phyloP scores from a whole-genome alignment of 2,329 filamentous ascomycete species.

The Cladosporium sp. region DNA sequence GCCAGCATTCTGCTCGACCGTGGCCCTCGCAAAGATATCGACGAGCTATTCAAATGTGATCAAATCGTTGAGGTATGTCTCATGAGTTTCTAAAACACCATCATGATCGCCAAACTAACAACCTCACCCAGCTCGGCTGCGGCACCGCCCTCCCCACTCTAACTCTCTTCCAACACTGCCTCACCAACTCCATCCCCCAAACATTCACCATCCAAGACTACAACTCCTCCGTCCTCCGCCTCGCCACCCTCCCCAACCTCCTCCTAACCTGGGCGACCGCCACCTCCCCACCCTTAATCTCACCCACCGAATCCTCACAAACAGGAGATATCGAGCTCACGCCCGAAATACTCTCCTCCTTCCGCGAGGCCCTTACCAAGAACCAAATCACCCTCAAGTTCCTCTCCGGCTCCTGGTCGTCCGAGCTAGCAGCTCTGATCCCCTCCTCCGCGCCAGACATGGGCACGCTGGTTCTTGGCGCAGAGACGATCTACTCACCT shows the following conservation, averaged over 20 bases:
- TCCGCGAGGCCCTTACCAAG: slow-evolving; percentile 54
- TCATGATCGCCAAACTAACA: not conserved
- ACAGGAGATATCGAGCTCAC: slow-evolving; percentile 67
- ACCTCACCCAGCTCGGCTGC: slow-evolving; percentile 55
- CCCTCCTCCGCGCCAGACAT: slow-evolving; percentile 38
- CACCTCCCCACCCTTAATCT: slow-evolving; percentile 19
- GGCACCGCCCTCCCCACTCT: slow-evolving; percentile 74
- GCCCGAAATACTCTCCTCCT: slow-evolving; percentile 58
- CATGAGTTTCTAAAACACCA: not conserved
- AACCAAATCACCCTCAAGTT: slow-evolving; percentile 62
- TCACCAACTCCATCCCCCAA: slow-evolving; percentile 51
- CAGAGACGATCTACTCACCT: slow-evolving; percentile 82
- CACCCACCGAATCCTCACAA: slow-evolving; percentile 30
- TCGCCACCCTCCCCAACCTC: slow-evolving; percentile 78
- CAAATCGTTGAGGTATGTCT: slow-evolving; percentile 49
- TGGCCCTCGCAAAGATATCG: slow-evolving; percentile 50
- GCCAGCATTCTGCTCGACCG: slow-evolving; percentile 62
- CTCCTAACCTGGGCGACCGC: slow-evolving; percentile 62
- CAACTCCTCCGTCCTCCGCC: slow-evolving; percentile 73
- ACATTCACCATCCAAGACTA: slow-evolving; percentile 74
- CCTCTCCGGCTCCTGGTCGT: slow-evolving; percentile 74
- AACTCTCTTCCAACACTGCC: slow-evolving; percentile 65
- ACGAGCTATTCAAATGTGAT: slow-evolving; percentile 49
- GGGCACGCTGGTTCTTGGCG: slow-evolving; percentile 63
- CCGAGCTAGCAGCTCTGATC: slow-evolving; percentile 60